Base-by-base conservation (phyloP, 2,329 filamentous ascomycete species). In the Colletotrichum nymphaeae region DNA sequence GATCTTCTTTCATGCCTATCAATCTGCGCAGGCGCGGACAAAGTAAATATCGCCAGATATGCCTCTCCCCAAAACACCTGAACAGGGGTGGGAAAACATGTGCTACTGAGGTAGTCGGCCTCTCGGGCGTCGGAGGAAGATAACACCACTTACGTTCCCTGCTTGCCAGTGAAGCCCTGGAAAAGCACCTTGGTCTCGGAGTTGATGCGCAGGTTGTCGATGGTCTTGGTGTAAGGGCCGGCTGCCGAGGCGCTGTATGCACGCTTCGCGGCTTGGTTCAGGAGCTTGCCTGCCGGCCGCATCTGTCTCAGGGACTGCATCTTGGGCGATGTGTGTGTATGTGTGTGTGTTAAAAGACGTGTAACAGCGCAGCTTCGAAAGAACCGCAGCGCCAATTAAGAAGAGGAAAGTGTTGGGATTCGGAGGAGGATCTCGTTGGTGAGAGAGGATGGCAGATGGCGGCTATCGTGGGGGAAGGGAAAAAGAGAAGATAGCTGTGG, bases 111-210 rank as follows among this genome's bases (percentile, higher is more conserved):
- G 32, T 35, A 42, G 37, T 37, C 28, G 32, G 46, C 30, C 32
- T 22, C 32, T 70, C 52, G 58, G 66, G 55, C 57, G 32, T 63
- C 68, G 64, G 32, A 49, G 19, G 37, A 56, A 42, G 58, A 70
- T 62, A 60, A 62, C 62, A 66, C 57, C 67, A 92, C 93, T 86
- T 85, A 95, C 93, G 93, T 96, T 93, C 95, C 95, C 90, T 97
- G 95, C 89, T 94, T 97, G 84, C 96, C 96, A 70, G 96, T 98
- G 86, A 98, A 98, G 78, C 97, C 97, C 88, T 99, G 97, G 89
- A 91, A 98, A 81, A 98, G 88, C 78, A 99, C 95, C 88, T 97
- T 97, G 80, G 97, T 99, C 78, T 98, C 93, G 83, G 88, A 83
- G 86, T 95, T 98, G 88, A 98, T 95, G 86, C 95, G 93, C 81